Base-by-base conservation (phyloP, 2,329 filamentous ascomycete species). In the Colletotrichum sp. region DNA sequence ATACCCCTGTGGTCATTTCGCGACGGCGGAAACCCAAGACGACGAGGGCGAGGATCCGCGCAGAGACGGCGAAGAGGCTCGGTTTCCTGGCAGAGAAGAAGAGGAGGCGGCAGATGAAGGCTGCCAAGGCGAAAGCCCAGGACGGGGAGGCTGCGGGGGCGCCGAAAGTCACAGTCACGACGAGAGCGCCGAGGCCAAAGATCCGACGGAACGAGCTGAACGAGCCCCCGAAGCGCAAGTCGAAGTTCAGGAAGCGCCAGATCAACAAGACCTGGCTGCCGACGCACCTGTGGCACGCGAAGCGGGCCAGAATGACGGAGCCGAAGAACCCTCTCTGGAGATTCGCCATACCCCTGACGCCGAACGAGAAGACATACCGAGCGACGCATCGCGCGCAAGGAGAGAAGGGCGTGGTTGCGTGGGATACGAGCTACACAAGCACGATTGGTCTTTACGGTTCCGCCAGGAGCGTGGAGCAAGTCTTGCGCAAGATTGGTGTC, bases 401-500 rank as follows among this genome's bases (percentile, higher is more conserved):
- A 32, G 90, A 93, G 68, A 92, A 93, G 78, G 96, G 97, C 7
- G 94, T 94, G 26, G 88, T 99, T 59, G 93, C 93, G 1, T 99
- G 96, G 96, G 97, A 99, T 84, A 95, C 92, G 88, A 99, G 96
- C 83, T 99, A 98, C 83, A 94, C 97, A 87, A 95, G 95, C 79
- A 98, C 95, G 2, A 94, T 99, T 78, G 90, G 93, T 16, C 83
- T 99, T 5, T 93, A 93, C 79, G 97, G 96, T 0, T 86, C 88
- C 16, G 86, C 91, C 55, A 84, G 87, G 34, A 93, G 93, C 69
- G 86, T 98, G 55, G 88, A 92, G 71, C 90, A 90, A 48, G 87
- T 96, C 12, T 83, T 99, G 39, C 92, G 88, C 80, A 89, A 88
- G 7, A 80, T 98, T 3, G 93, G 94, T 1, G 84, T 95, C 60